phyloP scores from a whole-genome alignment of 176 grass and related monocot genomes.

The Ampelocalamus luodianensis region DNA sequence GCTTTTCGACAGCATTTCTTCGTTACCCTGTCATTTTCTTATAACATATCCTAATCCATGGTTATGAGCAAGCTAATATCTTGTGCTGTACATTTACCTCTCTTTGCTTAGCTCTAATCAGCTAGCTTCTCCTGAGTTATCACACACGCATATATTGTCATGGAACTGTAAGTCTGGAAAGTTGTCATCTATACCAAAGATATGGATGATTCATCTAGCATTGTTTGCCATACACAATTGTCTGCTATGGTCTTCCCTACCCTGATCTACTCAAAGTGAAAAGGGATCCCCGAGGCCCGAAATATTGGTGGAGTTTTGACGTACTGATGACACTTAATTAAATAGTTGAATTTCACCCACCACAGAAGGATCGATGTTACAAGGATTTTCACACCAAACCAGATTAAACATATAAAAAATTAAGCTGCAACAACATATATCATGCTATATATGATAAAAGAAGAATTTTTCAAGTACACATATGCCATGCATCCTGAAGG shows the following conservation, averaged over 20 bases:
- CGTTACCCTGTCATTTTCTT: background rate
- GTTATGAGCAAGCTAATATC: background rate
- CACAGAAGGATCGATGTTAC: conserved; percentile 10
- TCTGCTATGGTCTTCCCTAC: conserved; percentile 32
- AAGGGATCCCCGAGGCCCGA: background rate
- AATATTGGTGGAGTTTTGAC: background rate
- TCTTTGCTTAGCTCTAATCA: background rate
- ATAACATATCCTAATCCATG: background rate
- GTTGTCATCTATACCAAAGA: conserved; percentile 27
- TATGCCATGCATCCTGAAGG: too few relatives aligned
- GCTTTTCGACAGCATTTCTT: background rate
- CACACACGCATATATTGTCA: conserved; percentile 8
- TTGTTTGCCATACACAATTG: conserved; percentile 15
- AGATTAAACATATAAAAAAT: background rate
- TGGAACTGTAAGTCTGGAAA: conserved; percentile 31
- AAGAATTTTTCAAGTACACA: too few relatives aligned
- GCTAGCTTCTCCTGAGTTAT: conserved; percentile 7
- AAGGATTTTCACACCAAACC: conserved; percentile 3
- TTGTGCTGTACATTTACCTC: background rate
- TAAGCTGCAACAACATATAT: background rate
- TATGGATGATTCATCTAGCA: conserved; percentile 41
- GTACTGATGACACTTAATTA: background rate
- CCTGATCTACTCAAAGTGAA: conserved; percentile 25
- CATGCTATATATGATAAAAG: background rate
- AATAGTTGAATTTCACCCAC: conserved; percentile 32